Evolutionary conservation across 1,139 yeast genomes (phyloP), one percentile per base, ranked within the genome.

Genomic region (Blastobotrys apis): DNA sequence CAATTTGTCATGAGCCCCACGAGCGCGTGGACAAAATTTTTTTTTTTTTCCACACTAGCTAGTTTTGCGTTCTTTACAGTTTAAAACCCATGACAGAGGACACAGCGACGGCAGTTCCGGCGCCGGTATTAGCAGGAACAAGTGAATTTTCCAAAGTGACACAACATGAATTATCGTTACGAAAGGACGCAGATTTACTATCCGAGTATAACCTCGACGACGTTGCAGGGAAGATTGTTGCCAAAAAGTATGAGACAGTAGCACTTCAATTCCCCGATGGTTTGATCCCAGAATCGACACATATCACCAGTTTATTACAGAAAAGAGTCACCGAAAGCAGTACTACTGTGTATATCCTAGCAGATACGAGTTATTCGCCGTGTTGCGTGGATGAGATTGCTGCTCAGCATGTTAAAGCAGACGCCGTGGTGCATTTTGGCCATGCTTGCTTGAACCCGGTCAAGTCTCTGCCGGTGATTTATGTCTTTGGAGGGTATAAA

Each of bases 321-420:
- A 29, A 23, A 13, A 33, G 37, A 6, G 26, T 35, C 12, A 20
- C 37, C 13, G 50, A 46, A 3, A 43, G 38, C 12, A 47, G 42
- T 23, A 43, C 44, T 33, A 61, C 42, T 45, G 59, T 64, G 37
- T 58, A 55, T 53, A 54, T 71, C 13, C 67, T 92, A 33, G 99
- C 97, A 0, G 99, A 94, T 59, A 90, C 98, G 0, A 87, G 97
- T 0, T 94, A 92, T 57, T 86, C 96, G 20, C 75, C 96, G 0
- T 92, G 98, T 63, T 92, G 99, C 67, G 84, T 92, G 13, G 99
- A 92, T 63, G 97, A 88, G 59, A 95, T 92, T 19, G 97, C 98
- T 0, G 95, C 97, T 0, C 90, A 84, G 58, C 99, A 92, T 65
- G 95, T 92, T 10, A 62, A 70, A 5, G 92, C 95, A 19, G 95